These are phyloP conservation scores for Phytophthora agathidicida DNA, from an alignment of 352 stramenopile genomes.

Conservation along the genomic window DNA sequence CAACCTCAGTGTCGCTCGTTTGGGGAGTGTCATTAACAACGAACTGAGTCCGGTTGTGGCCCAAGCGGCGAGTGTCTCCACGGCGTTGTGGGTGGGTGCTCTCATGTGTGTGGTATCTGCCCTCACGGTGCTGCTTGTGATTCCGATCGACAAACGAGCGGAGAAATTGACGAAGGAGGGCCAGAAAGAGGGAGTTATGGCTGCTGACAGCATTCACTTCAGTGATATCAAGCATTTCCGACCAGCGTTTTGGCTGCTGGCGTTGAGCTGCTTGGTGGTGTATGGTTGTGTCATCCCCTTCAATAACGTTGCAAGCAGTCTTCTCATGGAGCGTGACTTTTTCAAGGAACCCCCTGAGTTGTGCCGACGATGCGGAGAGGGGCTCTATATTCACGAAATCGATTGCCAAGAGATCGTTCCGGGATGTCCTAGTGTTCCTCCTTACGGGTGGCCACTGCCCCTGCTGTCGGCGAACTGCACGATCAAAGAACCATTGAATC, in stretches of 20 bases:
- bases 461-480: conserved; percentile 76
- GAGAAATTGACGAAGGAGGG: conserved; percentile 37
- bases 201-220: conserved; percentile 64
- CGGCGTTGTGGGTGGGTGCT: conserved; percentile 88
- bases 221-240: conserved; percentile 82
- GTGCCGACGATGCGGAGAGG: conserved; percentile 64
- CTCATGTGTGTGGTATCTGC: conserved; percentile 81
- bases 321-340: conserved; percentile 93
- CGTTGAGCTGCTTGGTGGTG: conserved; percentile 90
- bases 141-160: conserved; percentile 79
- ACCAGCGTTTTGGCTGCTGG: conserved; percentile 90
- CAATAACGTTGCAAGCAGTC: conserved; percentile 93
- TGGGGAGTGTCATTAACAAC: conserved; percentile 95
- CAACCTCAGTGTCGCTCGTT: conserved; percentile 89
- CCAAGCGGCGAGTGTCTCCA: conserved; percentile 57
- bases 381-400: conserved; percentile 53
- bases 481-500: conserved; percentile 63
- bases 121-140: conserved; percentile 72
- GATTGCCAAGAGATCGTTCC: conserved; percentile 58
- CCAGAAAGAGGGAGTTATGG: conserved; percentile 21
- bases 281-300: conserved; percentile 95
- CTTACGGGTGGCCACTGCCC: conserved; percentile 76
- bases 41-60: conserved; percentile 86
- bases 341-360: conserved; percentile 64
- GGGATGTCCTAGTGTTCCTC: conserved; percentile 66